Evolutionary conservation across 192 early-diverging fungal genomes (phyloP).

Genomic region (Backusella australiensis): DNA sequence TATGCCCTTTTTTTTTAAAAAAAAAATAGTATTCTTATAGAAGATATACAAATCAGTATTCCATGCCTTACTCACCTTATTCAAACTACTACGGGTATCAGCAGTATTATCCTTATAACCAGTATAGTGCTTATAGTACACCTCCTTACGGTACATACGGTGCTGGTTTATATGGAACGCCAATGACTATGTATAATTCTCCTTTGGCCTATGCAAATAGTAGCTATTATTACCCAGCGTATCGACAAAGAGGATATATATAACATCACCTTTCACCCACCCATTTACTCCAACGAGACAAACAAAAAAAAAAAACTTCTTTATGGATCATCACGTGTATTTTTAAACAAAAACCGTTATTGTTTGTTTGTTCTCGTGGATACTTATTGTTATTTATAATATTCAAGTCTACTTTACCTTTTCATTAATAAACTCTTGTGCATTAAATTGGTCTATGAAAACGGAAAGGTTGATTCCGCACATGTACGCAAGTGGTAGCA

Average conservation of each 20-base stretch:
- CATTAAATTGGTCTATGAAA: background rate
- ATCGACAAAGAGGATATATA: background rate
- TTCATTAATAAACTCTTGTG: background rate
- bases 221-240: background rate
- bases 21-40: background rate
- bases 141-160: background rate
- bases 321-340: background rate
- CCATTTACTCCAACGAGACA: background rate
- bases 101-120: background rate
- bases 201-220: background rate
- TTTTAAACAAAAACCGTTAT: background rate
- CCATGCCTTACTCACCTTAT: background rate
- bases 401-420: background rate
- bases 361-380: conserved; percentile 9
- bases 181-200: background rate
- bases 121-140: background rate
- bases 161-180: background rate
- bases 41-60: background rate
- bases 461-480: background rate
- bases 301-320: background rate
- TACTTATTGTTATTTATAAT: background rate
- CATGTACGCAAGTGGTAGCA: background rate
- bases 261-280: background rate
- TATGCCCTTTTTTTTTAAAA: background rate
- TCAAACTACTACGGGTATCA: background rate